A percentile compares a stretch with the other conserved stretches of the same genome.
Evolutionary conservation across 306 rosid genomes (phyloP).

Genomic region (Cucurbita maxima): DNA sequence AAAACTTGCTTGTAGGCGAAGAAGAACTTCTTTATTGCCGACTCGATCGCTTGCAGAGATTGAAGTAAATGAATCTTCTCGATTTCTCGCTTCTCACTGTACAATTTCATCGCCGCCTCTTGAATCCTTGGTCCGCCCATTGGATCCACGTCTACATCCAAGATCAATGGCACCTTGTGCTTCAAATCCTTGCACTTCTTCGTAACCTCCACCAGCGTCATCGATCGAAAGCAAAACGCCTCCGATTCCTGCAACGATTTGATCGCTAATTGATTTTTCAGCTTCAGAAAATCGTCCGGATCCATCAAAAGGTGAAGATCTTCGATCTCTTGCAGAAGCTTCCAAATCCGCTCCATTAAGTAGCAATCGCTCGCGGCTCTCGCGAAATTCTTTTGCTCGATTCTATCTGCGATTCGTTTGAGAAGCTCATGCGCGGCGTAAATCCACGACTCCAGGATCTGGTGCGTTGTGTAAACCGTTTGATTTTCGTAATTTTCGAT

Average conservation of each 20-base stretch:
- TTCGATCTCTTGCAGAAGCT: slow-evolving; percentile 45
- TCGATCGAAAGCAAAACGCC: slow-evolving; percentile 68
- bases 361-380: slow-evolving; percentile 46
- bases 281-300: slow-evolving; percentile 57
- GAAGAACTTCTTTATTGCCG: slow-evolving; percentile 62
- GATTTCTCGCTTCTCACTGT: slow-evolving; percentile 30
- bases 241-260: slow-evolving; percentile 28
- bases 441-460: slow-evolving; percentile 67
- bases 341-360: slow-evolving; percentile 67
- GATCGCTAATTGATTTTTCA: slow-evolving; percentile 39
- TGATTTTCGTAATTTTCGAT: slow-evolving; percentile 46
- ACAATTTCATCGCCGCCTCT: slow-evolving; percentile 89
- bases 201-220: slow-evolving; percentile 45
- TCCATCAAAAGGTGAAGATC: slow-evolving; percentile 75
- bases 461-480: slow-evolving; percentile 59
- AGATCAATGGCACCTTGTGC: slow-evolving; percentile 53
- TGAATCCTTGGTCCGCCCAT: slow-evolving; percentile 80
- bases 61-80: slow-evolving; percentile 57
- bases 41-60: slow-evolving; percentile 59
- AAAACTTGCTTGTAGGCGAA: slow-evolving; percentile 66
- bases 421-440: slow-evolving; percentile 26
- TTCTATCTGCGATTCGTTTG: slow-evolving; percentile 21
- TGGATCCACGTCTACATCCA: slow-evolving; percentile 81
- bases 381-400: slow-evolving; percentile 24
- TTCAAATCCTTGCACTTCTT: slow-evolving; percentile 47